Base-by-base conservation (phyloP, 768 basidiomycete species). In the Cystofilobasidium bisporidii region DNA sequence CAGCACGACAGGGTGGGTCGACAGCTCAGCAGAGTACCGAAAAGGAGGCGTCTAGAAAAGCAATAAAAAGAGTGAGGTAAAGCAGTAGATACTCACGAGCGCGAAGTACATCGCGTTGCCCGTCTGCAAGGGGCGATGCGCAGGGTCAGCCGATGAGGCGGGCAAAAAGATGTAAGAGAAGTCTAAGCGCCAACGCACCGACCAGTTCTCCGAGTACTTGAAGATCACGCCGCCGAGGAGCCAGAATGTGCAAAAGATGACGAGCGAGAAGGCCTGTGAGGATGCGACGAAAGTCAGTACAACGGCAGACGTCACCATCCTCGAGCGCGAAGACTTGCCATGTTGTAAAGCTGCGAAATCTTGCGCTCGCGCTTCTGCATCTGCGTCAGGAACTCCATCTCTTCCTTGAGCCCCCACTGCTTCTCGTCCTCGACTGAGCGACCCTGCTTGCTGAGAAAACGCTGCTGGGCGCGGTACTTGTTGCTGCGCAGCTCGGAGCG, bases 391-490 rank as follows among this genome's bases (percentile, higher is more conserved):
- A 36, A 63, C 18, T n/a, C 40, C 40, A 63, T 56, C 43, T 61
- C 66, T 41, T 63, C 55, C 24, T 32, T n/a, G 15, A 68, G 28
- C 20, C 67, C 61, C 67, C 55, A 63, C 20, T 48, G 30, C 18
- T 57, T 12, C 36, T 36, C 32, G 2, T 58, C 65, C 30, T 36
- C 58, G 14, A 60, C 47, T 26, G 57, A 10, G 28, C 65, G 45
- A 0, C 65, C 58, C n/a, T 61, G 41, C 9, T 38, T n/a, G 26
- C 58, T 47, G 15, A 66, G 58, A 1, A 66, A 4, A 17, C 32
- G 14, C 11, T 59, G 20, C 14, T 66, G 58, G 8, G 58, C 64
- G 22, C 64, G 40, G 43, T 41, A 59, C 24, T 59, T 59, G 28
- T 41, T 56, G 28, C 56, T 30, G 22, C 58, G 32, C 1, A 66